phyloP scores from a whole-genome alignment of 2,329 filamentous ascomycete genomes.

The Trichoderma koningiopsis region DNA sequence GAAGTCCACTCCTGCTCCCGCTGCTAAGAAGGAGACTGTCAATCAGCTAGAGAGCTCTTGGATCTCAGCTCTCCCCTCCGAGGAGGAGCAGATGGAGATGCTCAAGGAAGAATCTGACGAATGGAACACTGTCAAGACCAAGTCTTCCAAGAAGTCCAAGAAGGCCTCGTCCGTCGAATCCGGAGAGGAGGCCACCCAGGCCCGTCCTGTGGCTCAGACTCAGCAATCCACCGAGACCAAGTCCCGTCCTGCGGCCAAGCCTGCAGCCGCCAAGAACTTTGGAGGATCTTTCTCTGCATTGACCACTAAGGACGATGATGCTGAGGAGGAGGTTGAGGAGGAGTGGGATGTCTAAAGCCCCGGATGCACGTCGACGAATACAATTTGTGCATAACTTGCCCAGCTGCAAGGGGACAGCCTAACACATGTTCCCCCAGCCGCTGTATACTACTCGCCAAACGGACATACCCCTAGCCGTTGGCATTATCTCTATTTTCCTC shows the following conservation, averaged over 20 bases:
- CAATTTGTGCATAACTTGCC: neutral
- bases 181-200: slow-evolving; percentile 38
- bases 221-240: slow-evolving; percentile 35
- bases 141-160: slow-evolving; percentile 47
- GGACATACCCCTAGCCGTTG: neutral
- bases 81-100: slow-evolving; percentile 64
- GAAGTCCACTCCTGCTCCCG: slow-evolving; percentile 35
- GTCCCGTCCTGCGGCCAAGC: slow-evolving; percentile 37
- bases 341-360: slow-evolving; percentile 55
- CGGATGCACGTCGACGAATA: neutral
- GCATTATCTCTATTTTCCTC: neutral
- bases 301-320: slow-evolving; percentile 44
- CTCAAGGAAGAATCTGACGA: slow-evolving; percentile 54
- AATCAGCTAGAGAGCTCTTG: slow-evolving; percentile 45
- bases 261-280: slow-evolving; percentile 41
- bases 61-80: slow-evolving; percentile 57
- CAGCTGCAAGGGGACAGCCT: slow-evolving; percentile 14
- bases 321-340: slow-evolving; percentile 47
- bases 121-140: slow-evolving; percentile 62
- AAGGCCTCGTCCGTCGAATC: slow-evolving; percentile 42
- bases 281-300: slow-evolving; percentile 55
- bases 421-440: neutral
- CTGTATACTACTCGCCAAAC: slow-evolving; percentile 20
- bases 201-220: slow-evolving; percentile 37
- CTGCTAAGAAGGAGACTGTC: slow-evolving; percentile 39